These are phyloP conservation scores for Ceratocystis huliohia DNA, from an alignment of 2,329 filamentous ascomycete genomes.

Conservation along the genomic window DNA sequence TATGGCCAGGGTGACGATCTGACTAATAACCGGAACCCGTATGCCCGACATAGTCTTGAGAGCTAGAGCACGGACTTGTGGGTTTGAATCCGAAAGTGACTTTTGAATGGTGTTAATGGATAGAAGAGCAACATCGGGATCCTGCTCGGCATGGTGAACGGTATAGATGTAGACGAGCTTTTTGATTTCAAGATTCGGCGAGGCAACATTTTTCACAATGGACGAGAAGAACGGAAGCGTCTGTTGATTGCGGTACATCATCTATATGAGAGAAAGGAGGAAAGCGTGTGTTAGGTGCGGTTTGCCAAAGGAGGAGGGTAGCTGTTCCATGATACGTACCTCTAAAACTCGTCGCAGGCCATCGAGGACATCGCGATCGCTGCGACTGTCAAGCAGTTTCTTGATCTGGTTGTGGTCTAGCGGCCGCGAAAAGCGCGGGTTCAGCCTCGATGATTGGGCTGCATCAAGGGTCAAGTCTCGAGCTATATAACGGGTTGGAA, in stretches of 20 bases:
- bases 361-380: slow-evolving; percentile 85
- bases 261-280: slow-evolving; percentile 38
- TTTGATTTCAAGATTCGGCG: slow-evolving; percentile 85
- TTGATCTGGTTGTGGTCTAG: slow-evolving; percentile 76
- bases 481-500: slow-evolving; percentile 40
- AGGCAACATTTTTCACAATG: slow-evolving; percentile 94
- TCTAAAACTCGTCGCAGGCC: slow-evolving; percentile 79
- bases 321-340: slow-evolving; percentile 39
- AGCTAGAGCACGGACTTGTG: slow-evolving; percentile 80
- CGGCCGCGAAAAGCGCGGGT: slow-evolving; percentile 48
- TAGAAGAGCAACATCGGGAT: slow-evolving; percentile 85
- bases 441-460: slow-evolving; percentile 68
- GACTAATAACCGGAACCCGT: slow-evolving; percentile 90
- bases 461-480: slow-evolving; percentile 96
- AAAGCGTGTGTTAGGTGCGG: background rate
- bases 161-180: slow-evolving; percentile 98
- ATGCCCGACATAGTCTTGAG: slow-evolving; percentile 96
- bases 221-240: slow-evolving; percentile 93
- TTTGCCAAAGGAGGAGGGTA: background rate
- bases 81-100: slow-evolving; percentile 82
- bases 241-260: slow-evolving; percentile 87
- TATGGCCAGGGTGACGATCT: slow-evolving; percentile 91
- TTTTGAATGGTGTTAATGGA: slow-evolving; percentile 99
- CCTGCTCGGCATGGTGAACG: slow-evolving; percentile 88
- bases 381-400: slow-evolving; percentile 85